phyloP scores from a whole-genome alignment of 1,284 basidiomycete genomes.

The Melampsora abietis-canadensis region DNA sequence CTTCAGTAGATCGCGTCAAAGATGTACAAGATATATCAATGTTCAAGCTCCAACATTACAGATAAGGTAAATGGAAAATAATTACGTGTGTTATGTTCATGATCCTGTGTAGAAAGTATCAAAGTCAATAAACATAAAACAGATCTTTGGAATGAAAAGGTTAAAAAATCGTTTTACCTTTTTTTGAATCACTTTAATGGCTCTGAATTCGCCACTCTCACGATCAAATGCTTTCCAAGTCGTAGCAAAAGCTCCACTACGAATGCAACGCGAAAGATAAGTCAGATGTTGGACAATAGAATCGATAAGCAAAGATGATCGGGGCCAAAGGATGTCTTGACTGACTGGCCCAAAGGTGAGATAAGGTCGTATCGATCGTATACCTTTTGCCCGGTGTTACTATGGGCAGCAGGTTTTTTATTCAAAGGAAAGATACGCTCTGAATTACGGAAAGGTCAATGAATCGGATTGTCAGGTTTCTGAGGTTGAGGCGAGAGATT shows the following conservation, averaged over 20 bases:
- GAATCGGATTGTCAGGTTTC: background rate
- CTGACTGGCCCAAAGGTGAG: background rate
- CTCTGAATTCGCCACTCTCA: background rate
- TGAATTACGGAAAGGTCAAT: background rate
- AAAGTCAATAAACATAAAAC: background rate
- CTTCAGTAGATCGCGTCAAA: background rate
- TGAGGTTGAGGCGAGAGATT: background rate
- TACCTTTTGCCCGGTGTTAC: background rate
- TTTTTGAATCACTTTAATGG: conserved; percentile 4
- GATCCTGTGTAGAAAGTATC: background rate
- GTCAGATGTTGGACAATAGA: background rate
- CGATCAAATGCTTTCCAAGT: conserved; percentile 11
- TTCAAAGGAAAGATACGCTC: background rate
- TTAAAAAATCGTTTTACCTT: background rate
- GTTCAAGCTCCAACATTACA: background rate
- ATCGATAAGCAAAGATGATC: background rate
- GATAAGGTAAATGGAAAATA: background rate
- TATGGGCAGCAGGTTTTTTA: background rate
- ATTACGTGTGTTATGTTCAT: background rate
- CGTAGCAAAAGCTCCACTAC: conserved; percentile 8
- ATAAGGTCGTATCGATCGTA: background rate
- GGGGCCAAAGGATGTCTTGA: background rate
- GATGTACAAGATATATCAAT: background rate
- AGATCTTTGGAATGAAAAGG: background rate
- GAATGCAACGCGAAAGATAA: background rate